These are phyloP conservation scores for Alternaria hordeiaustralica DNA, from an alignment of 2,329 filamentous ascomycete genomes.

Conservation along the genomic window DNA sequence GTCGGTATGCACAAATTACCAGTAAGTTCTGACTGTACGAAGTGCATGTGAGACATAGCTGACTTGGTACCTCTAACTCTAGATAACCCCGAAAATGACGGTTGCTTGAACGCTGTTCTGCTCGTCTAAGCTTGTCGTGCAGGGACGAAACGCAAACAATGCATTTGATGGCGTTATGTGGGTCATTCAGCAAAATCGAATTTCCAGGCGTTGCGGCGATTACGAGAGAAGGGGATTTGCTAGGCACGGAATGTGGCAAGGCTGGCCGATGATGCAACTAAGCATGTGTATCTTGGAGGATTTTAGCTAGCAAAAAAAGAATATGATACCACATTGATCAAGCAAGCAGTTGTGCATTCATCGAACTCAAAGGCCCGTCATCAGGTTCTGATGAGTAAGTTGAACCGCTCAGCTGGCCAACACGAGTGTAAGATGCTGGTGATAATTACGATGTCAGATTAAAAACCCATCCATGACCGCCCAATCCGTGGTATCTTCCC, in stretches of 20 bases:
- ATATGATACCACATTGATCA: neutral
- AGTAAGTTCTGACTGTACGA: slow-evolving; percentile 5
- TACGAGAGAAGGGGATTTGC: neutral
- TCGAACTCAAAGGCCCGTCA: too few species aligned
- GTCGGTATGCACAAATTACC: slow-evolving; percentile 44
- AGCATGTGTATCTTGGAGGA: neutral
- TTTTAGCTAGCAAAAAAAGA: neutral
- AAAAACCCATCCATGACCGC: neutral
- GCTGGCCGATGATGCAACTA: neutral
- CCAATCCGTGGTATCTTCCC: slow-evolving; percentile 18
- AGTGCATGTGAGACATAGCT: too few species aligned
- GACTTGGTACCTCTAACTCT: too few species aligned
- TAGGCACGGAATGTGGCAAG: neutral
- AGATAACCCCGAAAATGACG: slow-evolving; percentile 49
- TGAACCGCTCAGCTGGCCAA: too few species aligned
- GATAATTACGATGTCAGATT: neutral
- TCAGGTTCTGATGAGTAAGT: too few species aligned
- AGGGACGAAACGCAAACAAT: neutral
- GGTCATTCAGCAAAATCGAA: neutral
- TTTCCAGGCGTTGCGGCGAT: slow-evolving; percentile 15
- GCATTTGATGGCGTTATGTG: slow-evolving; percentile 23
- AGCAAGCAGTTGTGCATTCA: neutral
- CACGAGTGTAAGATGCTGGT: neutral
- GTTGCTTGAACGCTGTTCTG: slow-evolving; percentile 48
- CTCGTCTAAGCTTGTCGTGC: slow-evolving; percentile 29